phyloP scores from a whole-genome alignment of 352 stramenopile genomes.

The Pythium utonaiense region DNA sequence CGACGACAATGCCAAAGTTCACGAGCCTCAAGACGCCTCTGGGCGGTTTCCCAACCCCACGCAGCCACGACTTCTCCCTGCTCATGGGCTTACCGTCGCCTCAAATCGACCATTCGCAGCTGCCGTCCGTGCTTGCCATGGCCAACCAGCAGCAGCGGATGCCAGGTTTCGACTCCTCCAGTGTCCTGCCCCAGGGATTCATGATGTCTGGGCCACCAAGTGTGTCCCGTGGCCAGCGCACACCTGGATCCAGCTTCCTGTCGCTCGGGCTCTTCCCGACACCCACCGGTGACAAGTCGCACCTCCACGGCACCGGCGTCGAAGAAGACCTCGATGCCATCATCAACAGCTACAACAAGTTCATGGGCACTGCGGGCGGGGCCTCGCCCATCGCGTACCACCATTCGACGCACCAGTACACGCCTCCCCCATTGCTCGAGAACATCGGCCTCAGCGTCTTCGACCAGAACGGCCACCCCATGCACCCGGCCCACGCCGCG shows the following conservation, averaged over 20 bases:
- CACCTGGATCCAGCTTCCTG: constrained; percentile 38
- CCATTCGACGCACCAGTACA: constrained; percentile 40
- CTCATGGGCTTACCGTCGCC: constrained; percentile 63
- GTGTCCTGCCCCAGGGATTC: constrained; percentile 31
- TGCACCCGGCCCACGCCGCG: constrained; percentile 22
- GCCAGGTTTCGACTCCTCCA: constrained; percentile 31
- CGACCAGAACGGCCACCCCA: constrained; percentile 40
- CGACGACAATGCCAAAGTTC: constrained; percentile 67
- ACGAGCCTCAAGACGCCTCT: constrained; percentile 51
- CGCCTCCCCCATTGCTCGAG: constrained; percentile 44
- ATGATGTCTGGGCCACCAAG: constrained; percentile 48
- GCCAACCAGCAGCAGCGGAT: constrained; percentile 37
- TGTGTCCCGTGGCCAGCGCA: constrained; percentile 40
- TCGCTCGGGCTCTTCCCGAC: constrained; percentile 57
- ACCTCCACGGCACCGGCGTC: constrained; percentile 19
- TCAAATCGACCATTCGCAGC: constrained; percentile 73
- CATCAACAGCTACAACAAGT: constrained; percentile 74
- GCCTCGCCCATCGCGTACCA: constrained; percentile 51
- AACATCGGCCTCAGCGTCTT: constrained; percentile 64
- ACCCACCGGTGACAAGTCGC: constrained; percentile 32
- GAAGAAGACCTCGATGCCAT: constrained; percentile 55
- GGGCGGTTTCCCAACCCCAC: constrained; percentile 60
- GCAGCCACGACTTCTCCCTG: constrained; percentile 65
- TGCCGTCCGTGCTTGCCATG: constrained; percentile 68
- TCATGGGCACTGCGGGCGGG: constrained; percentile 40